phyloP scores from a whole-genome alignment of 306 rosid genomes.

The Quercus agrifolia region DNA sequence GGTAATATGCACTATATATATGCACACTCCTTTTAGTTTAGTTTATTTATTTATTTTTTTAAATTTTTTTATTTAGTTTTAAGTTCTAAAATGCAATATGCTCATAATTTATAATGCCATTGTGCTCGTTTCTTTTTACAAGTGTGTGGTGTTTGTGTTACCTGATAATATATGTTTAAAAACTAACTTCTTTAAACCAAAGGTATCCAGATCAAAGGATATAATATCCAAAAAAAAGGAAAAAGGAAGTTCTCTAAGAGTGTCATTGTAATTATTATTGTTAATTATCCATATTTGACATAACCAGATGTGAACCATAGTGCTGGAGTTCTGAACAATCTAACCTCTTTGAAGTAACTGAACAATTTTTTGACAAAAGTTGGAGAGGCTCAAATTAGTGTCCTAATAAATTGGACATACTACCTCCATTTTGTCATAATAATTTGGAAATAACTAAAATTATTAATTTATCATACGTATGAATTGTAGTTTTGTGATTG shows the following conservation, averaged over 20 bases:
- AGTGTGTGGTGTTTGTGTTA: background rate
- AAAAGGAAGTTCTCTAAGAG: no score
- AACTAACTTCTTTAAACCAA: background rate
- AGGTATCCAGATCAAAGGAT: background rate
- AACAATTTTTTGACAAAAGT: background rate
- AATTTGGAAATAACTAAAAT: background rate
- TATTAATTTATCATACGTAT: background rate
- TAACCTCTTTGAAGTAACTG: background rate
- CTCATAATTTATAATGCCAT: background rate
- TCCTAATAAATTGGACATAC: background rate
- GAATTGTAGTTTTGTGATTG: background rate
- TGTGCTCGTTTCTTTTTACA: background rate
- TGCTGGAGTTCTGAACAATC: background rate
- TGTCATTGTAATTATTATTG: background rate
- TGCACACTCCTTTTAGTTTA: background rate
- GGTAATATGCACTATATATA: constrained; percentile 19
- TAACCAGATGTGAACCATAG: background rate
- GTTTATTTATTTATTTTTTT: background rate
- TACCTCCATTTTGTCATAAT: background rate
- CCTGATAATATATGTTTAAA: background rate
- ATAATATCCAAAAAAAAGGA: background rate
- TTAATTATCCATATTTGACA: background rate
- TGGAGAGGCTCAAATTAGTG: background rate
- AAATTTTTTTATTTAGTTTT: no score
- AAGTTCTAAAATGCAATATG: background rate